Base-by-base conservation (phyloP, 2,329 filamentous ascomycete species). In the Alternaria burnsii region DNA sequence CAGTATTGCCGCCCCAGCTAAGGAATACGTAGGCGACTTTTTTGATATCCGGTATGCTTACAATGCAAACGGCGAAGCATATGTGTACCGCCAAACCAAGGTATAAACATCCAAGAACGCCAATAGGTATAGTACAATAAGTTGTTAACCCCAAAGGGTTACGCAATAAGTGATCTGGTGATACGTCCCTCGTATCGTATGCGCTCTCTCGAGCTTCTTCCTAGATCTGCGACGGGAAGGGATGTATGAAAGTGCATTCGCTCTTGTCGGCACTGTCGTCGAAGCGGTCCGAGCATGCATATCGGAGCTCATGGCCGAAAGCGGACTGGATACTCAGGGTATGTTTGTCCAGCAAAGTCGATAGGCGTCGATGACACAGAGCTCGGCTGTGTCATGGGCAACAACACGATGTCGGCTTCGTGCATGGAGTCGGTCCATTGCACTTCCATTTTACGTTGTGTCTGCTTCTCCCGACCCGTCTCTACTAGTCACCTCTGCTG, bases 371-470 rank as follows among this genome's bases (percentile, higher is more conserved):
- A 65, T 8, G 67, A 68, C 12, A 69, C 62, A n/a, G 71, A 71
- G 3, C 61, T 68, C 5, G 71, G 67, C 46, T 70, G 69, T 36
- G 71, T 75, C 11, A 66, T 69, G 9, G 74, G 74, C 8, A 76
- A 61, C 36, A 78, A 71, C 32, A 76, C 70, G 30, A 77, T 66
- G 30, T 78, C 68, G 14, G 75, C 75, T 61, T 78, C 74, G 28
- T 71, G 64, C 50, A 74, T 73, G 11, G 73, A 68, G 26, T 71
- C 71, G 9, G 72, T 73, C 74, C 74, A 78, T 60, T 77, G 70
- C 12, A 78, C 75, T 53, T 76, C 71, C 74, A 78, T 76, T 60
- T 72, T 77, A 47, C 74, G 71, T 62, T 70, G 53, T 54, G 34
- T 38, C 14, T 38, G 34, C 34, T 71, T 70, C 52, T 75, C 74